Percentiles rank a stretch among this genome's conserved stretches.
These are phyloP conservation scores for Knoxia roxburghii DNA, from an alignment of 257 asterid genomes.

Conservation along the genomic window DNA sequence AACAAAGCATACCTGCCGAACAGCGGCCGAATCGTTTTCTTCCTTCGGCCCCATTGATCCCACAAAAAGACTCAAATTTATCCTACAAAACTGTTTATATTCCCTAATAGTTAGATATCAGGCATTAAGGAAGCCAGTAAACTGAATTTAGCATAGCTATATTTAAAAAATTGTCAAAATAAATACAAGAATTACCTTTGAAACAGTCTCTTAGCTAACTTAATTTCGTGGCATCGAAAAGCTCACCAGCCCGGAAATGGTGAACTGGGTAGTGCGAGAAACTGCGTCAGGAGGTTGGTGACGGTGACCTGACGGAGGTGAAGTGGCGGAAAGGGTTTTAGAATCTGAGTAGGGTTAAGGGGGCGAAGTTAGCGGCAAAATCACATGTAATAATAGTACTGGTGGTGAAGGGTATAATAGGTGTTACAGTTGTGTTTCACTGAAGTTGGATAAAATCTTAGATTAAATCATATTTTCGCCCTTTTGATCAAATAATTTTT, in stretches of 20 bases:
- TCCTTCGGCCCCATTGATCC: conserved; percentile 16
- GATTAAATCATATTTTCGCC: too few species aligned
- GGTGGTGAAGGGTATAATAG: conserved; percentile 1
- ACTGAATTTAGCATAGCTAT: not conserved
- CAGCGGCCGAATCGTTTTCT: conserved; percentile 1
- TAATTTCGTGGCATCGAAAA: not conserved
- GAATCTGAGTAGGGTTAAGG: conserved; percentile 3
- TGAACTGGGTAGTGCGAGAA: too few species aligned
- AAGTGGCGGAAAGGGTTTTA: conserved; percentile 2
- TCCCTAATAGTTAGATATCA: not conserved
- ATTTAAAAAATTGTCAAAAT: too few species aligned
- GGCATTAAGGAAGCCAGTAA: not conserved
- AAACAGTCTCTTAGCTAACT: not conserved
- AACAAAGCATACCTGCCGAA: conserved; percentile 14
- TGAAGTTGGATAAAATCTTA: too few species aligned
- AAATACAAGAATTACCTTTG: not conserved
- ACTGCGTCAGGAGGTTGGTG: too few species aligned
- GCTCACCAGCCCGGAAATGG: not conserved
- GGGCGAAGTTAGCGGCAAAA: not conserved
- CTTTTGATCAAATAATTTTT: too few species aligned
- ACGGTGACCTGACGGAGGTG: conserved; percentile 7
- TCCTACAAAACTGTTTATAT: not conserved
- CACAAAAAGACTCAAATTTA: not conserved
- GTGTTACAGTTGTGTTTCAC: not conserved
- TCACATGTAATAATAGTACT: not conserved